Evolutionary conservation across 2,329 filamentous ascomycete species (phyloP).

Genomic region (Colletotrichum siamense): DNA sequence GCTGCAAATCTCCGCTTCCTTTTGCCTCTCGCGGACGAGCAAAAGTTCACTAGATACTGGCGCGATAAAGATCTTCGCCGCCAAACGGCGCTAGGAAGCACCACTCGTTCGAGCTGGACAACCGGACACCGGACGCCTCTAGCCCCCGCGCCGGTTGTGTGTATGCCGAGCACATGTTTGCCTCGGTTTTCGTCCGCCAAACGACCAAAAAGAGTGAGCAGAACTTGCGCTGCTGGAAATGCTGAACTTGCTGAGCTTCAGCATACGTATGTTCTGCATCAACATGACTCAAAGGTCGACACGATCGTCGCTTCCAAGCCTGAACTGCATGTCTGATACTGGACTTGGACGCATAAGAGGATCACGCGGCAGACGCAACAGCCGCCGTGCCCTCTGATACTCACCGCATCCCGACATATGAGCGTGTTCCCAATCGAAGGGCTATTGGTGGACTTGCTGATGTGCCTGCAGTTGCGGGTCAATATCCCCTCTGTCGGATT

Average conservation of each 20-base stretch:
- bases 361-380: not conserved
- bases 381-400: not conserved
- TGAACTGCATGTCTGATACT: not conserved
- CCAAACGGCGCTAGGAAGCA: not conserved
- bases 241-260: not conserved
- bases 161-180: not conserved
- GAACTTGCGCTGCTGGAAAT: not conserved
- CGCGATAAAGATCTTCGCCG: conserved; percentile 1
- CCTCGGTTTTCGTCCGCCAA: not conserved
- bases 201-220: not conserved
- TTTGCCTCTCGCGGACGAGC: not conserved
- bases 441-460: not conserved
- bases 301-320: not conserved
- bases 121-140: not conserved
- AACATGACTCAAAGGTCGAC: conserved; percentile 10
- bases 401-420: conserved; percentile 10
- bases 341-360: not conserved
- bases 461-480: conserved; percentile 17
- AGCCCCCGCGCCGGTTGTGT: not conserved
- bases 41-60: not conserved
- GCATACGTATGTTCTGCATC: not conserved
- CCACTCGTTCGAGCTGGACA: not conserved
- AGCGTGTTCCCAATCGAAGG: not conserved
- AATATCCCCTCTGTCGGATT: conserved; percentile 17
- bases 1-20: not conserved